Percentiles rank a stretch among this genome's conserved stretches.
Conservation (phyloP, 306 rosid species). For the Macrotyloma uniflorum region DNA sequence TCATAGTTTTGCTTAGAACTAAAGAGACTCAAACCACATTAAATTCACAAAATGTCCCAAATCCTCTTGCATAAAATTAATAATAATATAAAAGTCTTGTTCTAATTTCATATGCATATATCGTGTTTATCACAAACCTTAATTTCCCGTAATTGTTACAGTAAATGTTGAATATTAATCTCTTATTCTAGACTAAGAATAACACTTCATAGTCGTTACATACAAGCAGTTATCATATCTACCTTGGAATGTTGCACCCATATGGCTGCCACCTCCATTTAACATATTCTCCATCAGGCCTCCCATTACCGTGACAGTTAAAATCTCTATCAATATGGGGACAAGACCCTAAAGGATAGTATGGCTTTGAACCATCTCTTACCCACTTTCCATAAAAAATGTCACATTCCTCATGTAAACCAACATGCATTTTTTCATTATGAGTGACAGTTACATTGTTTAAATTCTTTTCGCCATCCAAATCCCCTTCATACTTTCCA, state of each 20-base stretch:
- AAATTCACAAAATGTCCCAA: not conserved
- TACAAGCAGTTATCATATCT: constrained; percentile 20
- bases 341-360: constrained; percentile 81
- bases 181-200: not conserved
- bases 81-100: not conserved
- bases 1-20: not conserved
- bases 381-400: constrained; percentile 82
- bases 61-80: too few relatives aligned
- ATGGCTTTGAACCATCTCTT: constrained; percentile 79
- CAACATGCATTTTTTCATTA: constrained; percentile 27
- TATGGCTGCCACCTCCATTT: constrained; percentile 97
- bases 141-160: not conserved
- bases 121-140: not conserved
- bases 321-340: constrained; percentile 76
- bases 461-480: constrained; percentile 22
- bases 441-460: constrained; percentile 27
- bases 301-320: constrained; percentile 67
- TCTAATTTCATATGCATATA: not conserved
- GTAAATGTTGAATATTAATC: not conserved
- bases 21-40: not conserved
- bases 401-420: constrained; percentile 60
- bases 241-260: constrained; percentile 86
- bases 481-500: constrained; percentile 18
- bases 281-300: constrained; percentile 69
- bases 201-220: not conserved